Base-by-base conservation (phyloP, 768 basidiomycete genomes). In the Tubosaeta brunneosetosa region DNA sequence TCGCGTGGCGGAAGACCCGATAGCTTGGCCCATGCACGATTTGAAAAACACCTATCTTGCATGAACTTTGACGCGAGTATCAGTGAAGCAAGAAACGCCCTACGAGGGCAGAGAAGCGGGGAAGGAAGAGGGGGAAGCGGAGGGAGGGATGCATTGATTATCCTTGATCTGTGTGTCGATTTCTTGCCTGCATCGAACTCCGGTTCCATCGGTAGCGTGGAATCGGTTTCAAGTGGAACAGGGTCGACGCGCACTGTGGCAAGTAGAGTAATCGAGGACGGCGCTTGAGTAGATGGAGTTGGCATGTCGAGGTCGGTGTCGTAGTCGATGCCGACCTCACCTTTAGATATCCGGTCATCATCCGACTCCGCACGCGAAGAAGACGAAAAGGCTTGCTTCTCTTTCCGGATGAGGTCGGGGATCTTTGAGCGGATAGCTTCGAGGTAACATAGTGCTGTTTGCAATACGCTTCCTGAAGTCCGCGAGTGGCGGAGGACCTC, bases 21-120 rank as follows among this genome's bases (percentile, higher is more conserved):
- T 6, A 97, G 79, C 63, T 94, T 93, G 1, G 90, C 88, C 94
- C 94, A 97, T 16, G 94, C 93, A 26, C 84, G 82, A 66, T 97
- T 95, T 13, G 91, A 93, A 61, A 94, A 97, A 40, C 89, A 91
- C 47, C 90, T 85, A 63, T 97, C 94, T 72, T 94, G 92, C 55
- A 88, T 83, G 65, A 94, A 94, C 61, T 97, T 97, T 14, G 88
- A 87, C 0, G 94, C 94, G 47, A 92, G 77, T 51, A 97, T 91
- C 38, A 97, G 74, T 0, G 90, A 84, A 0, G 91, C 91, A 9
- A 97, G 76, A 70, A 97, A 97, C 0, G 91, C 82, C 25, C 94
- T 81, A 26, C 94, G 82, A 2, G 94, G 91, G 62, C 94, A 95
- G 38, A 91, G 77, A 26, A 97, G 79, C 0, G 91, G 88, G 0